Evolutionary conservation across 768 basidiomycete genomes (phyloP).

Genomic region (Auriscalpium orientale): DNA sequence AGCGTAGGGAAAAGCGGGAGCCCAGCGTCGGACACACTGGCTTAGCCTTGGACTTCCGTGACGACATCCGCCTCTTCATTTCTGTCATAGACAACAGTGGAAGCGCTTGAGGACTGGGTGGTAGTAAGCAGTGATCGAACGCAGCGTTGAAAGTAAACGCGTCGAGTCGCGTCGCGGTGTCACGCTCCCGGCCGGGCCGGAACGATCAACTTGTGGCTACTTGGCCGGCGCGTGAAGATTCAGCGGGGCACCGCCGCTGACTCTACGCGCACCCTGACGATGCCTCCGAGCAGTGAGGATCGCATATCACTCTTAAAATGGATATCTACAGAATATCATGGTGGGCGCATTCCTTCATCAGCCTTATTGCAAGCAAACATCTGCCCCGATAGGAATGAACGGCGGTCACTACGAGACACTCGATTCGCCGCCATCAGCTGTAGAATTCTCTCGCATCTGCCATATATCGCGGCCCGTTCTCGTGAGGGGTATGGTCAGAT

Average conservation of each 20-base stretch:
- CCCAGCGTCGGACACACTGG: not conserved
- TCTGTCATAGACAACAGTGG: not conserved
- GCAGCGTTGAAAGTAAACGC: not conserved
- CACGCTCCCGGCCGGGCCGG: not conserved
- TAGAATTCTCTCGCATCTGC: slow-evolving; percentile 64
- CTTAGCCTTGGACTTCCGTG: not conserved
- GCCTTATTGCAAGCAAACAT: too few relatives aligned
- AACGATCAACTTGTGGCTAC: too few relatives aligned
- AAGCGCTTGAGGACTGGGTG: not conserved
- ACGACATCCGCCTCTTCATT: not conserved
- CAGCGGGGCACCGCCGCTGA: too few relatives aligned
- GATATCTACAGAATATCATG: slow-evolving; percentile 33
- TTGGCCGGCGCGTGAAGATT: too few relatives aligned
- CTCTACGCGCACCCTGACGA: too few relatives aligned
- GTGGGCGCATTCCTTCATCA: slow-evolving; percentile 8
- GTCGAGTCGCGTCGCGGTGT: not conserved
- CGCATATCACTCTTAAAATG: slow-evolving; percentile 17
- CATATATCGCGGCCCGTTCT: slow-evolving; percentile 67
- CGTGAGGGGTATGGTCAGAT: slow-evolving; percentile 46
- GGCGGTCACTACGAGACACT: slow-evolving; percentile 43
- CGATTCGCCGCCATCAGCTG: slow-evolving; percentile 48
- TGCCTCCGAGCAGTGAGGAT: not conserved
- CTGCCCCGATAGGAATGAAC: slow-evolving; percentile 43
- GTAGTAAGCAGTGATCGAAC: not conserved
- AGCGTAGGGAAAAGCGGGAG: not conserved